These are phyloP conservation scores for Skeletonema tropicum DNA, from an alignment of 108 stramenopile genomes.

Conservation along the genomic window DNA sequence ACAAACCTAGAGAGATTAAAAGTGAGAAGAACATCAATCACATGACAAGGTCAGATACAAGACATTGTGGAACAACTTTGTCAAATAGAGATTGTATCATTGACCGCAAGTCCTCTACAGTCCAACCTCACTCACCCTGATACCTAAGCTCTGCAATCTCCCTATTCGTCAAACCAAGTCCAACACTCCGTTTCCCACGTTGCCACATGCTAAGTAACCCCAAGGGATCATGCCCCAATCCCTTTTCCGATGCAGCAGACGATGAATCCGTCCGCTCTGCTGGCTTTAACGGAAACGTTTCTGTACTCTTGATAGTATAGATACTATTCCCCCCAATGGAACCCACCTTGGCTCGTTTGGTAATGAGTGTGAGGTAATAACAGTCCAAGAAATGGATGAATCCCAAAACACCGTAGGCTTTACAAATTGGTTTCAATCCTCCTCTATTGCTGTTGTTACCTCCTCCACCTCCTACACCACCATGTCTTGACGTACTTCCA, in stretches of 20 bases:
- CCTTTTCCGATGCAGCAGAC: slow-evolving; percentile 26
- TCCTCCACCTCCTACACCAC: background rate
- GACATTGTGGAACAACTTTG: too few relatives aligned
- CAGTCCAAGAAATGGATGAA: slow-evolving; percentile 96
- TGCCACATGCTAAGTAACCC: slow-evolving; percentile 91
- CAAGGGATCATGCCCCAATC: slow-evolving; percentile 70
- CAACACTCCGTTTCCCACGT: slow-evolving; percentile 85
- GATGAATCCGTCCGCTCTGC: slow-evolving; percentile 54
- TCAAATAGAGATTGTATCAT: too few relatives aligned
- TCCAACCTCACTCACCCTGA: slow-evolving; percentile 42
- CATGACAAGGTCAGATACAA: too few relatives aligned
- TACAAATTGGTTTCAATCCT: slow-evolving; percentile 83
- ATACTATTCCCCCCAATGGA: slow-evolving; percentile 94
- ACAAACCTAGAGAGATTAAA: slow-evolving; percentile 55
- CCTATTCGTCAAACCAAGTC: slow-evolving; percentile 77
- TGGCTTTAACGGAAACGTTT: slow-evolving; percentile 89
- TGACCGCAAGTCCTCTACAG: too few relatives aligned
- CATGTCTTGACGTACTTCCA: background rate
- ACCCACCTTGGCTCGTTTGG: slow-evolving; percentile 94
- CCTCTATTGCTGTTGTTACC: slow-evolving; percentile 26
- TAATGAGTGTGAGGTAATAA: slow-evolving; percentile 97
- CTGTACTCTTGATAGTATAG: slow-evolving; percentile 94
- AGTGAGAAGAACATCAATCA: too few relatives aligned
- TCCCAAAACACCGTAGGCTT: slow-evolving; percentile 90
- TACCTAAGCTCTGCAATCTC: slow-evolving; percentile 93